Percentiles rank a stretch among this genome's conserved stretches.
Conservation (phyloP, 2,329 filamentous ascomycete genomes). For the Sclerotinia spermophila region DNA sequence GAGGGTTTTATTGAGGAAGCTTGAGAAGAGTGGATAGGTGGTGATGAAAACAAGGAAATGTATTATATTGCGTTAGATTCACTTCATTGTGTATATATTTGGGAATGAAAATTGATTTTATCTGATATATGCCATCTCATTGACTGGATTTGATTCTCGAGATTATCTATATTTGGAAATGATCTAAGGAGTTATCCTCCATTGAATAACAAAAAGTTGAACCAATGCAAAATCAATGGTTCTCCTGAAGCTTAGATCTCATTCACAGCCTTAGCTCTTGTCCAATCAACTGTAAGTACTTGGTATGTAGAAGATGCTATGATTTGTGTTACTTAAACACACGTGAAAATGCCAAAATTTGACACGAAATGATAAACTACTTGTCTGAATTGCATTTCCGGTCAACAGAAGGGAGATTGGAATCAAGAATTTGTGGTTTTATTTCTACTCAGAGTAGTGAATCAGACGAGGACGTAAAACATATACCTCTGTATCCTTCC, state of each 20-base stretch:
- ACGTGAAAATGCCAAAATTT: too few species aligned
- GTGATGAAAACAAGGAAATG: neutral
- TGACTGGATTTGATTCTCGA: neutral
- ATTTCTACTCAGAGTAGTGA: too few species aligned
- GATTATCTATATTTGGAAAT: neutral
- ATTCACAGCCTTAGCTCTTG: too few species aligned
- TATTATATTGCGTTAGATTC: neutral
- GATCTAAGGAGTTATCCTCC: neutral
- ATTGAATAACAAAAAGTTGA: neutral
- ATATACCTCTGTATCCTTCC: too few species aligned
- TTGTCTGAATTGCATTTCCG: too few species aligned
- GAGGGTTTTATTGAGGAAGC: neutral
- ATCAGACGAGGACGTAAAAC: accelerated
- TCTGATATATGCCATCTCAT: neutral
- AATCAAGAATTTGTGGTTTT: too few species aligned
- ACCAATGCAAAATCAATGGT: neutral
- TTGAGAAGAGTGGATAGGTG: neutral
- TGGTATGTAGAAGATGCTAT: too few species aligned
- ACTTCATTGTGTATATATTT: neutral
- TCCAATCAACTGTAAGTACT: too few species aligned
- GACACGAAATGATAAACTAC: accelerated
- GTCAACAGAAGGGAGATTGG: too few species aligned
- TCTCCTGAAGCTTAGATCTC: neutral
- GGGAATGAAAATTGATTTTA: neutral
- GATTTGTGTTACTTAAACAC: too few species aligned